Evolutionary conservation across 2,329 filamentous ascomycete genomes (phyloP).

Genomic region (Hypoxylon rubiginosum): DNA sequence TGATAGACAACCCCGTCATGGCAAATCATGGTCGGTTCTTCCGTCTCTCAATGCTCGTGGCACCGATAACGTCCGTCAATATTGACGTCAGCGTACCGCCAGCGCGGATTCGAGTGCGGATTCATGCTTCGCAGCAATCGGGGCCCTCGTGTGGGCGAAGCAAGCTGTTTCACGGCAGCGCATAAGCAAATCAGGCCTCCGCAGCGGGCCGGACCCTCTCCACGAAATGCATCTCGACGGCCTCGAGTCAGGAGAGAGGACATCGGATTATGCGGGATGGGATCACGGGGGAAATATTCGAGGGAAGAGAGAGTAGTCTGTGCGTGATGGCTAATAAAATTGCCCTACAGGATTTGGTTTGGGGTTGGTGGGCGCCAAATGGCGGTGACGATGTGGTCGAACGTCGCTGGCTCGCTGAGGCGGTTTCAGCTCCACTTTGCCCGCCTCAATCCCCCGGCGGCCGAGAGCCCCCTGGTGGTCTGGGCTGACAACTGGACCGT

Average conservation of each 20-base stretch:
- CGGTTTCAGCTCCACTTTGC: slow-evolving; percentile 45
- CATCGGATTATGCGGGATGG: slow-evolving; percentile 26
- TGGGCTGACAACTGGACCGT: slow-evolving; percentile 41
- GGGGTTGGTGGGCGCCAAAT: slow-evolving; percentile 42
- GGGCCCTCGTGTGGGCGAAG: slow-evolving; percentile 19
- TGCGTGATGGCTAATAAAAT: slow-evolving; percentile 31
- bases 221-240: slow-evolving; percentile 13
- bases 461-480: slow-evolving; percentile 40
- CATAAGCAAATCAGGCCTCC: slow-evolving; percentile 34
- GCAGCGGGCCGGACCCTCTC: slow-evolving; percentile 30
- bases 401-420: slow-evolving; percentile 47
- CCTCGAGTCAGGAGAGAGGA: slow-evolving; percentile 11
- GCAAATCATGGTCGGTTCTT: slow-evolving; percentile 29
- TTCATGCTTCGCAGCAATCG: slow-evolving; percentile 32
- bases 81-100: slow-evolving; percentile 41
- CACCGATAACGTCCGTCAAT: slow-evolving; percentile 18
- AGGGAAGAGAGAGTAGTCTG: slow-evolving; percentile 6
- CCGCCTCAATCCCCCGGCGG: slow-evolving; percentile 45
- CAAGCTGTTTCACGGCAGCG: slow-evolving; percentile 22
- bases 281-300: slow-evolving; percentile 30
- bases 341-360: slow-evolving; percentile 33
- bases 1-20: slow-evolving; percentile 14
- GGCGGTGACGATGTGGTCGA: slow-evolving; percentile 53
- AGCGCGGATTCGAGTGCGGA: slow-evolving; percentile 25
- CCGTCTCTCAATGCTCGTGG: slow-evolving; percentile 25